Conservation (phyloP, 345 rosid genomes). For the Pelargonium nanum region DNA sequence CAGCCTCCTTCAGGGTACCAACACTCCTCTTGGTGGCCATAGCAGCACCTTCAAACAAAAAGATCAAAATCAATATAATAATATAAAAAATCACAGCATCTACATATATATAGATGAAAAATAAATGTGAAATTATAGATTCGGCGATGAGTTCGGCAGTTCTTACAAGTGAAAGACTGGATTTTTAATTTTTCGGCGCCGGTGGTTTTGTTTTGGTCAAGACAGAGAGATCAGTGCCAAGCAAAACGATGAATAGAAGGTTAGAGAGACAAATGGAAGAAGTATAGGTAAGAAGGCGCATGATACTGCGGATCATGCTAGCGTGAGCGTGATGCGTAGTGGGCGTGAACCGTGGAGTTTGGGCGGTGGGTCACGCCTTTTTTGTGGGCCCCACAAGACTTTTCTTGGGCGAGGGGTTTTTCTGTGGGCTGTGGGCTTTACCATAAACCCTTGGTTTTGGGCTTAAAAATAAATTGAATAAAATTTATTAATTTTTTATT, state of each 20-base stretch:
- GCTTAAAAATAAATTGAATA: too few relatives aligned
- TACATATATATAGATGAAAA: too few relatives aligned
- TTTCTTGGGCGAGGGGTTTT: neutral
- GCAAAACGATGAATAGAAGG: neutral
- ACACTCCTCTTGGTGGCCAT: slow-evolving; percentile 87
- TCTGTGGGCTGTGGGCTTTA: neutral
- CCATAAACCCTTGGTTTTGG: neutral
- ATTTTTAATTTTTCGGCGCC: neutral
- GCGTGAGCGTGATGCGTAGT: neutral
- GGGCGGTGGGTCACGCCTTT: neutral
- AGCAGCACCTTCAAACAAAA: neutral
- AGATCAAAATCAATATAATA: too few relatives aligned
- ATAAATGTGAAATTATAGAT: neutral
- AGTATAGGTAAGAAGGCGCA: neutral
- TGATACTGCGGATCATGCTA: neutral
- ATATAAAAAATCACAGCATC: neutral
- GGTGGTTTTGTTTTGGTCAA: neutral
- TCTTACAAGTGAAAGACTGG: neutral
- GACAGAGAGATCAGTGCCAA: neutral
- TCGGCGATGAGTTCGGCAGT: neutral
- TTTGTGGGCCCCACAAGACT: neutral
- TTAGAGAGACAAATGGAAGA: neutral
- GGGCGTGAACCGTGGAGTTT: neutral
- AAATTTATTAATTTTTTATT: too few relatives aligned
- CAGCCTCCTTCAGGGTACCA: slow-evolving; percentile 58